Evolutionary conservation across 805 yeast species (phyloP), one percentile per base, ranked within the genome.

Genomic region (Candida golubevii): DNA sequence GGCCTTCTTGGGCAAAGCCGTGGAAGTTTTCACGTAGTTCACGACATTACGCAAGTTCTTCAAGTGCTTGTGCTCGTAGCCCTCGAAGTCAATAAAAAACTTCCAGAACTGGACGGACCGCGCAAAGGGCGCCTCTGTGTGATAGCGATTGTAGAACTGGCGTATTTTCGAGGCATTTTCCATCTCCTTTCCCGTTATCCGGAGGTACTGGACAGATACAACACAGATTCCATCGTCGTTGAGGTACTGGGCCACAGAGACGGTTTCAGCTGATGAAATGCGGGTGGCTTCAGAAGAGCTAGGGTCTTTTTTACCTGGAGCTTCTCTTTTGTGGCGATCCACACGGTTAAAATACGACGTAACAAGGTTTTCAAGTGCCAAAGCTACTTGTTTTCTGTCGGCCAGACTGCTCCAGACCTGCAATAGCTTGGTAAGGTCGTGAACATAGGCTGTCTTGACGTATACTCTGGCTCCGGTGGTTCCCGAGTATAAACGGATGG

Each of bases 101-200:
- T 61, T 56, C 89, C 89, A 84, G 53, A 81, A 85, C 15, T 69
- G 54, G 6, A 61, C 60, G 1, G 80, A 74, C 6, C 63, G 55
- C 36, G 62, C 62, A 11, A 82, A 55, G 3, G 63, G 55, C 1
- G 56, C 50, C 29, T 68, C 59, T 4, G 45, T 44, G 46, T 60
- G 54, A 42, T 55, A 52, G 18, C 47, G 51, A 48, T 66, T 66
- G 54, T 61, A 69, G 36, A 68, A 60, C n/a, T 46, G 46, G 26
- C 71, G 51, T 12, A 58, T 46, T 27, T 38, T 28, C 3, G 11
- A 32, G 2, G 44, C 29, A 11, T 41, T 18, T 54, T 61, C 66
- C 65, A 59, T 28, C 62, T 53, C 4, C 49, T 38, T 27, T 62
- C 58, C 29, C 72, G 63, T 39, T 68, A 54, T 41, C 61, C 65